Percentiles rank a stretch among this genome's conserved stretches.
phyloP scores from a whole-genome alignment of 169 alveolate species.

The Babesia caballi region DNA sequence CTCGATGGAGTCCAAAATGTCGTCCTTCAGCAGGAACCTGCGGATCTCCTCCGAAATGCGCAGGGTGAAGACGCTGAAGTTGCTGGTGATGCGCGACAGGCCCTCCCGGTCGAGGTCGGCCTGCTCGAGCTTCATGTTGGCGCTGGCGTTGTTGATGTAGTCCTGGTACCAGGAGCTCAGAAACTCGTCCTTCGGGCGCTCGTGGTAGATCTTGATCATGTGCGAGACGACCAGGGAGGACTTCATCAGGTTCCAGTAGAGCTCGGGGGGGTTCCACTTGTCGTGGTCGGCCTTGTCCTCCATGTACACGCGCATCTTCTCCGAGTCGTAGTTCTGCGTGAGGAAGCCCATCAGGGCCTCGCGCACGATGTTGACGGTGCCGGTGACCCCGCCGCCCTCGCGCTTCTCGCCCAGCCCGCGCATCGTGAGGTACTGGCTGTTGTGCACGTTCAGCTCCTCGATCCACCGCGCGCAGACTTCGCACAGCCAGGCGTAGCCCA shows the following conservation, averaged over 20 bases:
- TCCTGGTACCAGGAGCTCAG: conserved; percentile 82
- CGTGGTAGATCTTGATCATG: conserved; percentile 78
- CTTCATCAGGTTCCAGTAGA: conserved; percentile 81
- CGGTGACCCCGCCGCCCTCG: not conserved
- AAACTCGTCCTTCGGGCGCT: conserved; percentile 79
- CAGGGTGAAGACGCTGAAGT: conserved; percentile 84
- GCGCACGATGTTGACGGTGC: conserved; percentile 26
- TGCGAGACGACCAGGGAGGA: conserved; percentile 76
- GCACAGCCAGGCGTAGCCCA: conserved; percentile 78
- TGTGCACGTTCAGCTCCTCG: conserved; percentile 30
- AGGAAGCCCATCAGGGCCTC: conserved; percentile 77
- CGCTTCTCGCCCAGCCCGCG: conserved; percentile 1
- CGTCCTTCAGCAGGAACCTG: conserved; percentile 77
- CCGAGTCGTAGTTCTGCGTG: conserved; percentile 79
- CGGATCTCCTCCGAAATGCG: conserved; percentile 85
- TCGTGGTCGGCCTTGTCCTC: conserved; percentile 80
- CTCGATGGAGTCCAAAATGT: conserved; percentile 73
- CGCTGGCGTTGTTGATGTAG: conserved; percentile 71
- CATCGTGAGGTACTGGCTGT: conserved; percentile 5
- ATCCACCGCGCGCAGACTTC: conserved; percentile 70
- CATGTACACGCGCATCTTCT: conserved; percentile 77
- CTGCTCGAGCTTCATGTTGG: conserved; percentile 64
- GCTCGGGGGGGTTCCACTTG: conserved; percentile 85
- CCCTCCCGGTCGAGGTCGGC: conserved; percentile 56
- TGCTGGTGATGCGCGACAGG: conserved; percentile 78